Evolutionary conservation across 441 rosid genomes (phyloP).

Genomic region (Kokia cookei): DNA sequence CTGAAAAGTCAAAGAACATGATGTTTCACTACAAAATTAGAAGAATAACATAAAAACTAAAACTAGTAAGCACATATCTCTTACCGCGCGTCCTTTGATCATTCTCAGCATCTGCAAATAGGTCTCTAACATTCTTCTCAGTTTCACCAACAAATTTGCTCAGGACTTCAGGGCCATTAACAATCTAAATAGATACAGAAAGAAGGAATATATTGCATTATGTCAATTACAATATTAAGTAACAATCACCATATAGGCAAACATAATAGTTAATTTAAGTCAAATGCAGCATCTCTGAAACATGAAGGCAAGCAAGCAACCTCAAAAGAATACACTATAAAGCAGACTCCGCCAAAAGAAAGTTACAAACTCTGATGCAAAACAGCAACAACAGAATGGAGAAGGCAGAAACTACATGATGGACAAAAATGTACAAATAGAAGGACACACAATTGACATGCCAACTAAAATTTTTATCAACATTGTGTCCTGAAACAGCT

Average conservation of each 20-base stretch:
- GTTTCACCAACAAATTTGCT: conserved; percentile 99
- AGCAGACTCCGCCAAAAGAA: neutral
- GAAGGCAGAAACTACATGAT: neutral
- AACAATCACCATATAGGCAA: neutral
- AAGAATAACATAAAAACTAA: conserved; percentile 10
- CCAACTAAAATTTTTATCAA: neutral
- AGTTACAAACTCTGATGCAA: neutral
- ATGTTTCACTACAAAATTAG: conserved; percentile 6
- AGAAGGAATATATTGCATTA: conserved; percentile 8
- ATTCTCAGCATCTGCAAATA: conserved; percentile 96
- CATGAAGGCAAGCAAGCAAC: neutral
- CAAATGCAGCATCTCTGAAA: neutral
- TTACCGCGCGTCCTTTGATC: conserved; percentile 81
- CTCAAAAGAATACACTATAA: neutral
- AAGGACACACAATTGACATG: neutral
- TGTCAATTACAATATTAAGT: conserved; percentile 3
- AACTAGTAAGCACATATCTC: conserved; percentile 7
- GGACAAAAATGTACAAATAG: neutral
- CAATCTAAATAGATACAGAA: conserved; percentile 49
- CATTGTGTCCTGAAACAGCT: neutral
- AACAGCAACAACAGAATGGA: neutral
- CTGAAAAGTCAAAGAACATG: conserved; percentile 36
- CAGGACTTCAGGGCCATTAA: conserved; percentile 97
- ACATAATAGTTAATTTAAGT: neutral
- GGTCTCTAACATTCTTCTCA: conserved; percentile 92